A percentile compares a stretch with the other conserved stretches of the same genome.
Conservation (phyloP, 129 eudicot species). For the Lactuca sativa region DNA sequence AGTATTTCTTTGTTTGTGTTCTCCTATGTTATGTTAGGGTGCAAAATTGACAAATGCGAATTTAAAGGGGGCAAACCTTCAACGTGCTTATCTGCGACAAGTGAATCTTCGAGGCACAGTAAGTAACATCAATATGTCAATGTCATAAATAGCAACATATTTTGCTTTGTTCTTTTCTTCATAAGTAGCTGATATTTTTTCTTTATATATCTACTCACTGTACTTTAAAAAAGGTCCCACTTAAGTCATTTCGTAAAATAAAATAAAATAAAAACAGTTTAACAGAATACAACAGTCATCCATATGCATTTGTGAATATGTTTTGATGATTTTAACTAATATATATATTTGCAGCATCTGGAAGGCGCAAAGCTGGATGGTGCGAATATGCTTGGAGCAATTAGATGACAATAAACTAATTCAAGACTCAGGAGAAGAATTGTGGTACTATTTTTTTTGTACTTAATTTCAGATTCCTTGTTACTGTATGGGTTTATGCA, state of each 20-base stretch:
- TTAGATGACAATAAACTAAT: conserved; percentile 46
- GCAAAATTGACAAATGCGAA: conserved; percentile 85
- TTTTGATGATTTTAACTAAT: too few relatives aligned
- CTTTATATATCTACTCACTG: too few relatives aligned
- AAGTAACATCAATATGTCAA: conserved; percentile 34
- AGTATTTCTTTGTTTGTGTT: neutral
- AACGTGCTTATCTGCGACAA: conserved; percentile 85
- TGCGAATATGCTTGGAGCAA: conserved; percentile 80
- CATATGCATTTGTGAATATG: too few relatives aligned
- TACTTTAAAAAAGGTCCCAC: too few relatives aligned
- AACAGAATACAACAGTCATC: neutral
- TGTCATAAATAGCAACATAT: neutral
- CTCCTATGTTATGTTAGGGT: conserved; percentile 51
- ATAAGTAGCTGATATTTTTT: too few relatives aligned
- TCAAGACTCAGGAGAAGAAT: conserved; percentile 12
- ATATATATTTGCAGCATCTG: conserved; percentile 43
- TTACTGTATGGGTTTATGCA: neutral
- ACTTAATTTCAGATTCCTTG: neutral
- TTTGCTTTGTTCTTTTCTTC: too few relatives aligned
- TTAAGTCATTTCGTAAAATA: too few relatives aligned
- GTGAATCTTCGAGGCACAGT: conserved; percentile 92
- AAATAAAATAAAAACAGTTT: too few relatives aligned
- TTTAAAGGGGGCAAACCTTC: conserved; percentile 91
- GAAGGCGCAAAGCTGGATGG: conserved; percentile 86
- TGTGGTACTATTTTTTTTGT: conserved; percentile 3